Base-by-base conservation (phyloP, 148 eudicot species). In the Vaccinium macrocarpon region DNA sequence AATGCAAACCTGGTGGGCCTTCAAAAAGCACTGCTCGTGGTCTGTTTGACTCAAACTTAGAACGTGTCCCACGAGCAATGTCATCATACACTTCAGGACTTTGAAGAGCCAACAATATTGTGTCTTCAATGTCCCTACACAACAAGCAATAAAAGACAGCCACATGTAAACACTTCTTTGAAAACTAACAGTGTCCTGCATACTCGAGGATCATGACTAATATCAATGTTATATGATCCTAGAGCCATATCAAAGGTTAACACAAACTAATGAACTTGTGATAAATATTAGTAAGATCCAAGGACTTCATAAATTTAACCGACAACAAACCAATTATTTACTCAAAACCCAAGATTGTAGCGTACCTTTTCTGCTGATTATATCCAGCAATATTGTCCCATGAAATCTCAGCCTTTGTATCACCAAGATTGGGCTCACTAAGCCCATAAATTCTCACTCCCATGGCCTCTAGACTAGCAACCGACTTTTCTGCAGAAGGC, bases 341-440 rank as follows among this genome's bases (percentile, higher is more conserved):
- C 82, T 77, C 6, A 10, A 61, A 32, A 59, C 50, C 18, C 25
- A 72, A 77, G 79, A 32, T 81, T 15, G 72, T 74, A 48, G 83
- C 81, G 27, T 90, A 97, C 99, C 98, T 84, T 81, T 97, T 97
- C 83, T 97, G 99, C 81, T 93, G 87, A 80, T 91, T 89, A 90
- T 95, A 97, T 46, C 99, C 99, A 90, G 99, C 99, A 89, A 95
- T 97, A 82, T 94, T 95, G 46, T 95, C 98, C 99, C 99, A 97
- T 76, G 99, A 92, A 82, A 97, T 91, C 76, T 91, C 91, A 79
- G 84, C 70, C 82, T 85, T 93, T 42, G 89, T 16, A 51, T 81
- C 18, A 82, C 79, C 95, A 35, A 76, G 38, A 73, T 48, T 88
- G 12, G 90, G 85, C 81, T 90, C 91, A 78, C 89, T 89, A 49